phyloP scores from a whole-genome alignment of 75 land plant genomes.

The Cryptomeria japonica region DNA sequence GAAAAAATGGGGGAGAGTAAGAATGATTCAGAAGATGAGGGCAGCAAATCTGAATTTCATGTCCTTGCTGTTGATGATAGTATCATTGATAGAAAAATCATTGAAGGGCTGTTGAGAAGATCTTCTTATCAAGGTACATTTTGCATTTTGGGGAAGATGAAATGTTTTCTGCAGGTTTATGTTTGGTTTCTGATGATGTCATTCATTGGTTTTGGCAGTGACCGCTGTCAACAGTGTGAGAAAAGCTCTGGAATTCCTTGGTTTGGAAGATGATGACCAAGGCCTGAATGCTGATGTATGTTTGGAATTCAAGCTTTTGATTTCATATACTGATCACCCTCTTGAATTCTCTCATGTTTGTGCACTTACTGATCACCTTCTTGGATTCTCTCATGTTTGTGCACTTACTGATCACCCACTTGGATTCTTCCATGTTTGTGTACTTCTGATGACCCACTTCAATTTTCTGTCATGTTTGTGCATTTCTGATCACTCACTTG shows the following conservation, averaged over 20 bases:
- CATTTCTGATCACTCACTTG: no score
- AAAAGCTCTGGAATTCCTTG: slow-evolving; percentile 24
- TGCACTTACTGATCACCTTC: no score
- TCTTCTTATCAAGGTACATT: slow-evolving; percentile 58
- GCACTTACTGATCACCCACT: no score
- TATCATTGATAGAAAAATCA: slow-evolving; percentile 58
- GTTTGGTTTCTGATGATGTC: neutral
- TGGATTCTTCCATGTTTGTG: no score
- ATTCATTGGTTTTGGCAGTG: slow-evolving; percentile 23
- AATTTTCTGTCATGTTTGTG: no score
- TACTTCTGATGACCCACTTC: no score
- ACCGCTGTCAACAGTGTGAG: slow-evolving; percentile 57
- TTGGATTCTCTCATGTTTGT: no score
- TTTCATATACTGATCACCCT: no score
- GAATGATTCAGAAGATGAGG: neutral
- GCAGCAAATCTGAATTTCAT: slow-evolving; percentile 17
- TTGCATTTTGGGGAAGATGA: neutral
- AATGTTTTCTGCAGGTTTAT: neutral
- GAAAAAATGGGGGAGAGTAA: no score
- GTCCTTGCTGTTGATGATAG: slow-evolving; percentile 83
- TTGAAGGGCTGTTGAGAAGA: slow-evolving; percentile 56
- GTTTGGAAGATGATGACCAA: slow-evolving; percentile 16
- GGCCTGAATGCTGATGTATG: neutral
- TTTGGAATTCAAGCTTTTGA: no score
- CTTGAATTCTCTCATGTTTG: no score